Conservation (phyloP, 2,329 filamentous ascomycete species). For the Claviceps sorghi region DNA sequence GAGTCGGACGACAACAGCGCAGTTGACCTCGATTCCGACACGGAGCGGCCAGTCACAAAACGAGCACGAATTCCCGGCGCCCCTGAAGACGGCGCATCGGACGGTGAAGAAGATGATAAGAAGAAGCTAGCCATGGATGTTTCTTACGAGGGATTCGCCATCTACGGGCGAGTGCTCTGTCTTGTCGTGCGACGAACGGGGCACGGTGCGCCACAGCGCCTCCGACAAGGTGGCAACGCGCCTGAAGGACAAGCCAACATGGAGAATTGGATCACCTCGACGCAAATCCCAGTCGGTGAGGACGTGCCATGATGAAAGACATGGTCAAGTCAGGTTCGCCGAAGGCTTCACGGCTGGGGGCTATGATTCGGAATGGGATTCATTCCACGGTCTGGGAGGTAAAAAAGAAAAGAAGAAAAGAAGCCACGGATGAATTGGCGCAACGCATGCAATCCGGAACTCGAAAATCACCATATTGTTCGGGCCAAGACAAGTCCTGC, state of each 20-base stretch:
- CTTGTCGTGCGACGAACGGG: slow-evolving; percentile 71
- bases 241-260: slow-evolving; percentile 52
- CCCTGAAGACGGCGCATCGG: slow-evolving; percentile 15
- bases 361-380: too few species aligned
- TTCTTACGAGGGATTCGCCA: slow-evolving; percentile 87
- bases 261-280: slow-evolving; percentile 74
- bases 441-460: neutral
- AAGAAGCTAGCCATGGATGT: slow-evolving; percentile 83
- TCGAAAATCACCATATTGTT: neutral
- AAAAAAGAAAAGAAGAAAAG: neutral
- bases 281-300: slow-evolving; percentile 43
- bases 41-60: slow-evolving; percentile 30
- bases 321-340: neutral
- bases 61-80: slow-evolving; percentile 22
- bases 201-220: slow-evolving; percentile 24
- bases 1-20: slow-evolving; percentile 21
- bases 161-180: slow-evolving; percentile 85
- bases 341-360: too few species aligned
- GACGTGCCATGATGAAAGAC: slow-evolving; percentile 15
- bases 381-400: too few species aligned
- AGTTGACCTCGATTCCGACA: slow-evolving; percentile 25
- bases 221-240: slow-evolving; percentile 15
- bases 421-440: too few species aligned
- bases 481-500: neutral
- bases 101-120: slow-evolving; percentile 54